Conservation (phyloP, 2,329 filamentous ascomycete genomes). For the Colletotrichum lupini region DNA sequence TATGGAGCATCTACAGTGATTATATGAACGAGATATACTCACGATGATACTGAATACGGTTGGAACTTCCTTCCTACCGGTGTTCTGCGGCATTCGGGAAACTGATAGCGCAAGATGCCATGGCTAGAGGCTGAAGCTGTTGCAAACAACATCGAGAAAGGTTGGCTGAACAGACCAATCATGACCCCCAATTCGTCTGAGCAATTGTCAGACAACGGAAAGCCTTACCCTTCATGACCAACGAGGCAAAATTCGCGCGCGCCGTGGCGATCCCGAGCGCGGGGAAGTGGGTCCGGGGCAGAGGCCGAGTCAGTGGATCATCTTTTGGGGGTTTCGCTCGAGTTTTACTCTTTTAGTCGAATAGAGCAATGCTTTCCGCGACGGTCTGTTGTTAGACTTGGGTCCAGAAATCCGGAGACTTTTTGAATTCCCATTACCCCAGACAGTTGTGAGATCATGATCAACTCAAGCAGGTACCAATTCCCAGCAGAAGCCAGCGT, state of each 20-base stretch:
- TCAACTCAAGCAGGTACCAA: too few species aligned
- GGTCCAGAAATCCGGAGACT: too few species aligned
- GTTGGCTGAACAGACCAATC: background rate
- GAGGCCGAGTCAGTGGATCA: constrained; percentile 15
- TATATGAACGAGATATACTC: too few species aligned
- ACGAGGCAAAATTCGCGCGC: background rate
- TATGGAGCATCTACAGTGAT: background rate
- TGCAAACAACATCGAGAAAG: background rate
- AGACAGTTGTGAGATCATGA: too few species aligned
- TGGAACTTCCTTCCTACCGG: background rate
- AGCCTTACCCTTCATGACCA: background rate
- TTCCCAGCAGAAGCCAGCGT: too few species aligned
- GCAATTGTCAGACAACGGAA: background rate
- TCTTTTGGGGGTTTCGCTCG: background rate
- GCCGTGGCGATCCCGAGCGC: constrained; percentile 22
- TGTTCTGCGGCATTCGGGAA: constrained; percentile 2
- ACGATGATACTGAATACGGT: background rate
- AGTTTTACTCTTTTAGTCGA: background rate
- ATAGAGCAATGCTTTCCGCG: background rate
- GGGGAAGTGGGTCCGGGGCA: constrained; percentile 23
- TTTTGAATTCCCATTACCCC: background rate
- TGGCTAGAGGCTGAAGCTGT: constrained; percentile 15
- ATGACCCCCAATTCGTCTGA: background rate
- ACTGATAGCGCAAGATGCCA: background rate
- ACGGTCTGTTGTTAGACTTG: too few species aligned